Base-by-base conservation (phyloP, 257 asterid species). In the Solanum okadae region DNA sequence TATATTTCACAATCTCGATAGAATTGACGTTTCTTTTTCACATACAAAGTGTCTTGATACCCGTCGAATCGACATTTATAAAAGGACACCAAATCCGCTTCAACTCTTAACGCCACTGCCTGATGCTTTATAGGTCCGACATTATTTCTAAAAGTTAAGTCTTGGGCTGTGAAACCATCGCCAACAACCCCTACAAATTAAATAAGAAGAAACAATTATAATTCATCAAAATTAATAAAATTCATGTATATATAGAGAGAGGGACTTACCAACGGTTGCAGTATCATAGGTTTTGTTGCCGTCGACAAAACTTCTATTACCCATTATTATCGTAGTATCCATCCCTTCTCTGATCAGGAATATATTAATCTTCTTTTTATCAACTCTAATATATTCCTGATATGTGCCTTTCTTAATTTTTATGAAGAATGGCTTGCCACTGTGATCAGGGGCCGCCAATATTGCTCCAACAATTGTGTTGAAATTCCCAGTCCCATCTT, bases 41-140 rank as follows among this genome's bases (percentile, higher is more conserved):
- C 38, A 11, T 61, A 68, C 0, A 88, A 7, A 5, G 89, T 90
- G 23, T 90, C 86, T 75, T 90, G 90, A n/a, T 70, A 83, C 4
- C 88, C 88, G 1, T 34, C 79, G 4, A 87, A 88, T 2, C 31
- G 29, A 46, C 92, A 90, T 18, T 25, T 27, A 20, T 67, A 88
- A 7, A 90, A 88, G 0, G 84, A 73, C 4, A 10, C 16, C 7
- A 46, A 8, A 27, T 86, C 27, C 0, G 89, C 78, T 14, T 76
- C 8, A 2, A 33, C 52, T 23, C 5, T 27, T 9, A 88, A 5
- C 0, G 88, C 88, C 52, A 83, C 81, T 0, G 87, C 87, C 8
- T 42, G 87, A 2, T 4, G 16, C 27, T 20, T 49, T 8, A 0
- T 0, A 0, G 87, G 85, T 10, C 89, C 87, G 2, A 75, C 89